A percentile compares a stretch with the other conserved stretches of the same genome.
Conservation (phyloP, 441 rosid genomes). For the Pelargonium citronellum region DNA sequence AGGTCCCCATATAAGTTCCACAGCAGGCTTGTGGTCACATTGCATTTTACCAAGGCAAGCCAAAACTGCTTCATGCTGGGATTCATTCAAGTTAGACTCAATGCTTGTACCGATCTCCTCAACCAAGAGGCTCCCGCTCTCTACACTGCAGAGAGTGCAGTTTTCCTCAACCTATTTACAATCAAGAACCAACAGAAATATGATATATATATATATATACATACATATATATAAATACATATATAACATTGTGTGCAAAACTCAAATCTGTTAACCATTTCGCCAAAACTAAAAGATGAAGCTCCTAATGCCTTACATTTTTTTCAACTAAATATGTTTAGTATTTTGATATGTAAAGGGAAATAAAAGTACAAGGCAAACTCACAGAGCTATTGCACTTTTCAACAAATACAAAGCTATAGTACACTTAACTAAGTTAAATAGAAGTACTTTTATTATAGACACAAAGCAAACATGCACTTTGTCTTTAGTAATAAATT, state of each 20-base stretch:
- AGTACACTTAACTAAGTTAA: not conserved
- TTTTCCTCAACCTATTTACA: slow-evolving; percentile 26
- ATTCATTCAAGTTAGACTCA: slow-evolving; percentile 29
- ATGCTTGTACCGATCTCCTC: slow-evolving; percentile 6
- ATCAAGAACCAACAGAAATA: not conserved
- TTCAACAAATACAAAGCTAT: not conserved
- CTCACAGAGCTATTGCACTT: too few relatives aligned
- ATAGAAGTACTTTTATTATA: not conserved
- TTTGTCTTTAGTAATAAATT: not conserved
- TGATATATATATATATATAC: not conserved
- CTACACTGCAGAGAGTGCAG: slow-evolving; percentile 17
- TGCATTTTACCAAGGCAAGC: slow-evolving; percentile 24
- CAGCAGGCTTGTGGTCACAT: slow-evolving; percentile 29
- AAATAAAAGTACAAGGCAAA: too few relatives aligned
- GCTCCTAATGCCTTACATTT: not conserved
- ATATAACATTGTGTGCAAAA: not conserved
- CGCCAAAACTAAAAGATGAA: not conserved
- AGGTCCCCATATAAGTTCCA: slow-evolving; percentile 63
- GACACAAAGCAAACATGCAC: not conserved
- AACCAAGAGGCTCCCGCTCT: slow-evolving; percentile 4
- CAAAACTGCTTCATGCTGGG: slow-evolving; percentile 36
- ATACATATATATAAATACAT: not conserved
- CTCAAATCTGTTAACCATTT: not conserved
- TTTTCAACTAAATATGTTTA: not conserved
- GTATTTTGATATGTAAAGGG: not conserved